Percentiles rank a stretch among this genome's conserved stretches.
Evolutionary conservation across 805 yeast species (phyloP).

Genomic region (Metschnikowia rubicola): DNA sequence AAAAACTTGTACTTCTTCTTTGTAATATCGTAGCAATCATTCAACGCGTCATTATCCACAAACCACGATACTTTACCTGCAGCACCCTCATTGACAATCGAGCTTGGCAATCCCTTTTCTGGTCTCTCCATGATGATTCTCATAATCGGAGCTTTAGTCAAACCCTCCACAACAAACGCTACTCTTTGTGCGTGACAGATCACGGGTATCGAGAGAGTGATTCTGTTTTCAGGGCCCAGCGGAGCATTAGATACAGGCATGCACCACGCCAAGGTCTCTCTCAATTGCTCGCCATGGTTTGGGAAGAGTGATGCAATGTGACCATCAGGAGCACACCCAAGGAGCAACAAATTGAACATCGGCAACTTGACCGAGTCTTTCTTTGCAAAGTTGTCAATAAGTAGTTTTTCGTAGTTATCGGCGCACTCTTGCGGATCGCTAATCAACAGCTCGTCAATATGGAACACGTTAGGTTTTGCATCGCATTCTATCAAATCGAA

Average conservation of each 20-base stretch:
- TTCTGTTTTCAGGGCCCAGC: conserved; percentile 78
- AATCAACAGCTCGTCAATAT: conserved; percentile 73
- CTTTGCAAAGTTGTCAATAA: conserved; percentile 88
- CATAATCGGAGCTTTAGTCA: conserved; percentile 89
- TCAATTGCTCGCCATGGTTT: conserved; percentile 72
- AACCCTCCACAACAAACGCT: conserved; percentile 94
- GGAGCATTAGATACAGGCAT: conserved; percentile 92
- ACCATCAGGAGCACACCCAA: conserved; percentile 99
- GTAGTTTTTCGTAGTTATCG: conserved; percentile 81
- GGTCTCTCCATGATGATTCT: conserved; percentile 94
- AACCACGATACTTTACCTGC: conserved; percentile 97
- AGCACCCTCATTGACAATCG: conserved; percentile 92
- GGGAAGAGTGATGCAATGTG: conserved; percentile 97
- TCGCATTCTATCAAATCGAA: conserved; percentile 63
- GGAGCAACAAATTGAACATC: conserved; percentile 81
- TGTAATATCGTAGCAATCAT: conserved; percentile 67
- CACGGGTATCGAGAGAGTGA: conserved; percentile 89
- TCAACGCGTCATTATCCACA: conserved; percentile 89
- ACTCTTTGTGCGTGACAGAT: conserved; percentile 91
- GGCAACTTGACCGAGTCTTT: conserved; percentile 96
- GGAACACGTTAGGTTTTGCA: conserved; percentile 68
- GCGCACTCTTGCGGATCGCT: conserved; percentile 90
- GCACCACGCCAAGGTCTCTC: conserved; percentile 94
- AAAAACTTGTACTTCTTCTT: conserved; percentile 67
- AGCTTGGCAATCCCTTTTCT: conserved; percentile 91